Evolutionary conservation across 257 asterid species (phyloP), one percentile per base, ranked within the genome.

Genomic region (Fraxinus quadrangulata): DNA sequence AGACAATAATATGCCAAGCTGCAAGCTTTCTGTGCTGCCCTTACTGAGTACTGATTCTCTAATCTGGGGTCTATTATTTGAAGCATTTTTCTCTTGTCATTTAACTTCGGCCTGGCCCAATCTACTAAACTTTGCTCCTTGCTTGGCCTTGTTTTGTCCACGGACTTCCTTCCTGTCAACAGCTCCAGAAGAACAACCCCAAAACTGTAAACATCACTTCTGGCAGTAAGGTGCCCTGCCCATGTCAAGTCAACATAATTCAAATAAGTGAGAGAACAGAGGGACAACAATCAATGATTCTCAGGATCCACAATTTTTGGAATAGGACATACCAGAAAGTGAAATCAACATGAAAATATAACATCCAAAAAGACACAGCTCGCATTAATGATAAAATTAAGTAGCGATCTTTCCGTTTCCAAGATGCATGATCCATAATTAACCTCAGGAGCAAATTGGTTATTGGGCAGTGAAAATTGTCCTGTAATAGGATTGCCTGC

Each of bases 11-110:
- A 96, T 26, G 99, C 99, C 85, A 96, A 86, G 82, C 98, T 96
- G 92, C 99, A 93, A 49, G 99, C 99, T 79, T 96, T 96, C 87
- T 96, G 98, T 1, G 99, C 98, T 73, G 94, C 98, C 84, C 98
- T 88, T 67, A 93, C 88, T 0, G 98, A 96, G 86, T 96, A 96
- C 85, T 93, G 96, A 80, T 81, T 90, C 82, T 89, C 97, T 86
- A 93, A 86, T 83, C 98, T 86, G 47, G 98, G 97, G 81, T 96
- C 98, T 75, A 96, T 87, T 70, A 96, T 96, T 82, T 93, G 98
- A 84, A 96, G 96, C 99, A 96, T 86, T 81, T 90, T 96, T 68
- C 97, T 85, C 91, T 92, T 96, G 80, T 96, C 99, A 10, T 92
- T 96, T 24, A 96, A 90, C 89, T 88, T 96, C 56, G 99, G 96